Evolutionary conservation across 345 rosid genomes (phyloP), one percentile per base, ranked within the genome.

Genomic region (Sapria himalayana): DNA sequence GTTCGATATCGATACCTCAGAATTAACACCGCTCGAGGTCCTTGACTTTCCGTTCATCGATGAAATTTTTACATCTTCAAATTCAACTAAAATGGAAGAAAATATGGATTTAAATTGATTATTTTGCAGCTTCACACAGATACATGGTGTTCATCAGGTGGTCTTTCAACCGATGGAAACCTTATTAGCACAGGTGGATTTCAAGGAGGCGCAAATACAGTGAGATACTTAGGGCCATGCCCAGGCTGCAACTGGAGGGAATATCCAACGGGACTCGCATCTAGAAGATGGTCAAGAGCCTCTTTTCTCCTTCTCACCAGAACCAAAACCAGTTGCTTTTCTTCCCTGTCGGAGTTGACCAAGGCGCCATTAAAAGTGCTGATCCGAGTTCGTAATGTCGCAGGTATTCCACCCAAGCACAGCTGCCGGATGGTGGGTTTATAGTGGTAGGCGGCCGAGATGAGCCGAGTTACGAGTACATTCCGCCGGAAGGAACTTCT

Each of bases 131-230:
- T 78, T 11, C 6, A 49, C 14, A 72, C 78, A 0, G 98, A 89
- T 44, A 81, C 98, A 9, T 89, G 98, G 98, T 89, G 98, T 43
- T 89, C 98, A 9, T 89, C 94, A 0, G 98, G 98, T 41, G 94
- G 91, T 19, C 63, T 89, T 6, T 58, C 67, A 0, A 3, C 50
- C 3, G 71, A 89, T 14, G 94, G 98, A 2, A 67, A 72, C 16
- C 36, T 89, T 13, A 71, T 82, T 21, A 60, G 93, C 39, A 76
- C 93, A 0, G 98, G 98, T 21, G 98, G 98, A 3, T 76, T 33
- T 7, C 54, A 43, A 14, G 65, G 59, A 8, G 98, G 98, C 18
- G 73, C 72, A 11, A 66, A 64, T 40, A 76, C 93, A 0, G 85
- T 60, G 4, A 63, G 98, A 45, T 61, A 63, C 57, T 46, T 89